Evolutionary conservation across 176 grass and related monocot genomes (phyloP), one percentile per base, ranked within the genome.

Genomic region (Avena eriantha): DNA sequence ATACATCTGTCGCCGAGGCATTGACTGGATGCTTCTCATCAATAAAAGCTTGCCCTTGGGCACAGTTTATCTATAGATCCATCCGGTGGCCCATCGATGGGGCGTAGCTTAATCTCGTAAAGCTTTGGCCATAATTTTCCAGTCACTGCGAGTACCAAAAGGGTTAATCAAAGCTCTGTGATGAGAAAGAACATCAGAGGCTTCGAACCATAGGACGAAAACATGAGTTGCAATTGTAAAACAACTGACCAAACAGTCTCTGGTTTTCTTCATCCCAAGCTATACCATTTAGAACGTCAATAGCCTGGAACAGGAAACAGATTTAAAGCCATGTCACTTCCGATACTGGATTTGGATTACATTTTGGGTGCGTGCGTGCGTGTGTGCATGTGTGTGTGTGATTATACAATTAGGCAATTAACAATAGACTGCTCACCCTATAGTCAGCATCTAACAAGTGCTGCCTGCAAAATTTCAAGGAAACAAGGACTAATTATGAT

Each of bases 201-300:
- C 12, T 79, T 18, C 3, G 1, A 23, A 7, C 10, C 13, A 15
- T 13, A 54, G 11, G n/a, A 71, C 1, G 7, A 7, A 54, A 23
- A 48, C 17, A 64, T 55, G 13, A 18, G 56, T 0, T 48, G 26
- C 4, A 13, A 14, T 50, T 63, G 10, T 1, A 0, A 67, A 7
- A 46, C 12, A 80, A 79, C 75, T 85, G 55, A 98, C 96, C 96
- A 16, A 96, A 98, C 80, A 98, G 63, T 82, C 96, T 95, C 14
- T 83, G 84, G 0, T 87, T 94, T 88, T 88, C 85, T 65, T 91
- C 83, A 58, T 98, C 96, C 96, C 93, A 95, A 79, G 96, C 96
- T 91, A 98, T 98, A 48, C 93, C 96, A 23, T 98, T 98, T 78
- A 98, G 76, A 83, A 92, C 88, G 80, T 98, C 96, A 41, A 98